Percentiles rank a stretch among this genome's conserved stretches.
These are phyloP conservation scores for Candida pseudoviswanathii DNA, from an alignment of 1,139 yeast species.

Conservation along the genomic window DNA sequence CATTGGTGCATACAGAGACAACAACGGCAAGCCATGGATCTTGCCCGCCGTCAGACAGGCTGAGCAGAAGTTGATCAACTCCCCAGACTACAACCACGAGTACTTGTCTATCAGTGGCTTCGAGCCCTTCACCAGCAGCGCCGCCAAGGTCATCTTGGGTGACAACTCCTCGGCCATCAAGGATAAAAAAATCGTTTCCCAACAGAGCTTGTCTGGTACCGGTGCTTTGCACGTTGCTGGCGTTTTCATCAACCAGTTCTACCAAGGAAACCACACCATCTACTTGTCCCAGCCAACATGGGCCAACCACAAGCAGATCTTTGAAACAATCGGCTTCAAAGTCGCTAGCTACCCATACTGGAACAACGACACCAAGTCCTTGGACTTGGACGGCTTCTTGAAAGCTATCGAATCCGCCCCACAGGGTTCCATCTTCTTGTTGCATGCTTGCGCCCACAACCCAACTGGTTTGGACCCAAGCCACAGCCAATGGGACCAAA, in stretches of 20 bases:
- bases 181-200: constrained; percentile 63
- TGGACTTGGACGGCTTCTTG: constrained; percentile 71
- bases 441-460: constrained; percentile 55
- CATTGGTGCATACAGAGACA: constrained; percentile 95
- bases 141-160: constrained; percentile 83
- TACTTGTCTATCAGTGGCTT: constrained; percentile 84
- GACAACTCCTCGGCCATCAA: constrained; percentile 55
- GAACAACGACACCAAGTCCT: constrained; percentile 60
- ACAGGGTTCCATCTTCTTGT: constrained; percentile 67
- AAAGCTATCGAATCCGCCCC: constrained; percentile 71
- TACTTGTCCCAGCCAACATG: constrained; percentile 92
- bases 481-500: constrained; percentile 42
- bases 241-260: constrained; percentile 62
- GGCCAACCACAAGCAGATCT: constrained; percentile 92
- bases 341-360: constrained; percentile 78
- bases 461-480: constrained; percentile 55
- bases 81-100: constrained; percentile 83
- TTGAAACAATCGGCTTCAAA: constrained; percentile 63
- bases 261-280: constrained; percentile 49
- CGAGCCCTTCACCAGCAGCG: constrained; percentile 65
- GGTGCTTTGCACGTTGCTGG: constrained; percentile 94
- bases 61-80: constrained; percentile 52
- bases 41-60: constrained; percentile 82
- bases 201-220: constrained; percentile 92
- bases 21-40: constrained; percentile 91